Base-by-base conservation (phyloP, 2,329 filamentous ascomycete species). In the Ascochyta viciae-villosae region DNA sequence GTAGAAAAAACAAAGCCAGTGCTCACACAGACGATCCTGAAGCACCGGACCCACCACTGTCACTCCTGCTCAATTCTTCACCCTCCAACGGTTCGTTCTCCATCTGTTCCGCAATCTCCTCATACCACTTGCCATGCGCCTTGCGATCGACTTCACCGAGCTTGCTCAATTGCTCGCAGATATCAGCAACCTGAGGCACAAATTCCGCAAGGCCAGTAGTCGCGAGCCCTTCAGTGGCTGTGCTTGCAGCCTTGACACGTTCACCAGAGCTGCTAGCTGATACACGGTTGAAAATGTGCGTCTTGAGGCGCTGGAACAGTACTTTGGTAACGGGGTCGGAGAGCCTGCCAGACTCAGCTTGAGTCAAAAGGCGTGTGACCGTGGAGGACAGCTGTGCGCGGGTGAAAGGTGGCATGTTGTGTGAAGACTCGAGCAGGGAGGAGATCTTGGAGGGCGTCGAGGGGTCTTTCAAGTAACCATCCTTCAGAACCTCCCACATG, bases 151-250 rank as follows among this genome's bases (percentile, higher is more conserved):
- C 86, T 4, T 78, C 78, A 13, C 87, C 86, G 3, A 92, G 82
- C 68, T 83, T 83, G 38, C 84, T 82, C 57, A 92, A 76, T 67
- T 88, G 81, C 31, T 91, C 88, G 7, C 90, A 86, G 64, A 92
- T 87, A 44, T 86, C 85, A 29, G 87, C 81, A 13, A 92, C 86
- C 57, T 83, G 85, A 26, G 85, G 83, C 15, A 89, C 87, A 70
- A 92, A 92, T 74, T 93, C 90, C 0, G 87, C 87, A 53, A 93
- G 76, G 0, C 90, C 90, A 16, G 89, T 81, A 2, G 83, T 82
- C 0, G 88, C 88, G 7, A 93, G 81, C 54, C 85, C 87, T 73
- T 92, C 89, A 10, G 85, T 85, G 0, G 88, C 89, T 0, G 82
- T 86, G 64, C 85, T 89, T 0, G 88, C 87, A 12, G 86, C 87